Evolutionary conservation across 106 monocot genomes (phyloP), one percentile per base, ranked within the genome.

Genomic region (Agapanthus africanus): DNA sequence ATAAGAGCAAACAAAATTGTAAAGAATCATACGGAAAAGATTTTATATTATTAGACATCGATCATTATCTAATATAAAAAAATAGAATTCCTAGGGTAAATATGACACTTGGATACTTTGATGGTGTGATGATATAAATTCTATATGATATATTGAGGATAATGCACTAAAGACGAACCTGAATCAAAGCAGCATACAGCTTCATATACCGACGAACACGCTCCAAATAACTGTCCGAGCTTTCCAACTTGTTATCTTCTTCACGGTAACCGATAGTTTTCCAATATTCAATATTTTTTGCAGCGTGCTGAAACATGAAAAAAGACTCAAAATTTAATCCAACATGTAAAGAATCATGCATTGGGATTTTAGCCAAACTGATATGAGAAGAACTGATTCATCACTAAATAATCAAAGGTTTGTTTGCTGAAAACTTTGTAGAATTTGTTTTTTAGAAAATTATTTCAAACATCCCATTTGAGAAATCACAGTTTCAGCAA

Each of bases 241-340:
- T 92, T 76, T 92, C 92, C 40, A 87, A 26, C 65, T 79, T 65
- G 37, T 82, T 84, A 74, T 85, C 72, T 81, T 87, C 87, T 71
- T 95, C 91, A 25, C 68, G 73, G 46, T 87, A 90, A 21, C 97
- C 97, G 56, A 97, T 67, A 76, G 89, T 63, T 70, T 80, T 92
- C 73, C 70, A 81, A 47, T 87, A 92, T n/a, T 84, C 84, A 26
- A 77, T 92, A 7, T 64, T 80, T 70, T 70, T 68, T 40, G 75
- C 62, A 44, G 65, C 35, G 46, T 25, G 38, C 85, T 86, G 66
- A 68, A 65, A 59, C 47, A 65, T n/a, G 50, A 66, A 14, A 65
- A 41, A 65, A 30, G 56, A 22, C 9, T 23, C 40, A 47, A 62
- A 25, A 64, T 26, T 14, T 42, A 40, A 57, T 26, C 4, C 1